Conservation (phyloP, 345 rosid species). For the Odontarrhena argentea region DNA sequence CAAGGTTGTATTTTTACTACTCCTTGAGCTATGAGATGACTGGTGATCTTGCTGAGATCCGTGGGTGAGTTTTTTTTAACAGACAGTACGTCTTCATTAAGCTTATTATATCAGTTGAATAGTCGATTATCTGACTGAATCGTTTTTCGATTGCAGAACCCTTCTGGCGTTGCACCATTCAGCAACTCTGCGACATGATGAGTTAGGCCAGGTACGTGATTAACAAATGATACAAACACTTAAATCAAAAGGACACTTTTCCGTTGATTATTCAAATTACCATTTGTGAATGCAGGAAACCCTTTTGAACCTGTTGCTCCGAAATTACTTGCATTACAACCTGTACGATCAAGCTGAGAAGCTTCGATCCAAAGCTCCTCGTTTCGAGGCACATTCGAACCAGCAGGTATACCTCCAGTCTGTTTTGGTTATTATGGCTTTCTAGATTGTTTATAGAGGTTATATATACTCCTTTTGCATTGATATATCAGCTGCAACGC, state of each 20-base stretch:
- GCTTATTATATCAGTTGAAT: neutral
- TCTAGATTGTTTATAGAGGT: neutral
- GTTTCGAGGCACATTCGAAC: slow-evolving; percentile 92
- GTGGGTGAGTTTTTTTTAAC: slow-evolving; percentile 56
- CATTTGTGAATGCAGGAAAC: slow-evolving; percentile 65
- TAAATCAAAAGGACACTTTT: slow-evolving; percentile 19
- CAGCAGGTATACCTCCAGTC: slow-evolving; percentile 58
- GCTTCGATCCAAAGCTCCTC: slow-evolving; percentile 83
- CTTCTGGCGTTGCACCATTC: slow-evolving; percentile 83
- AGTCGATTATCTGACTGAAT: neutral
- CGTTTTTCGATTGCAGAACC: slow-evolving; percentile 45
- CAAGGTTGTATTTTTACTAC: slow-evolving; percentile 76
- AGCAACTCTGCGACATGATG: slow-evolving; percentile 86
- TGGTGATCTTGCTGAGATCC: slow-evolving; percentile 80
- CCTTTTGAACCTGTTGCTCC: slow-evolving; percentile 78
- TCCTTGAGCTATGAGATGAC: slow-evolving; percentile 79
- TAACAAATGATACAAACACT: neutral
- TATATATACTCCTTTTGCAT: neutral
- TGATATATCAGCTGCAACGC: neutral
- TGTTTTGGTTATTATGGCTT: neutral
- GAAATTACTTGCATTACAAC: slow-evolving; percentile 82
- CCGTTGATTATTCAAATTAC: neutral
- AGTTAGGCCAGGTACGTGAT: slow-evolving; percentile 74
- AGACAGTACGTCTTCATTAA: neutral
- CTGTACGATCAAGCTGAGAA: slow-evolving; percentile 91